A percentile compares a stretch with the other conserved stretches of the same genome.
phyloP scores from a whole-genome alignment of 805 yeast species.

The Candida ovalis region DNA sequence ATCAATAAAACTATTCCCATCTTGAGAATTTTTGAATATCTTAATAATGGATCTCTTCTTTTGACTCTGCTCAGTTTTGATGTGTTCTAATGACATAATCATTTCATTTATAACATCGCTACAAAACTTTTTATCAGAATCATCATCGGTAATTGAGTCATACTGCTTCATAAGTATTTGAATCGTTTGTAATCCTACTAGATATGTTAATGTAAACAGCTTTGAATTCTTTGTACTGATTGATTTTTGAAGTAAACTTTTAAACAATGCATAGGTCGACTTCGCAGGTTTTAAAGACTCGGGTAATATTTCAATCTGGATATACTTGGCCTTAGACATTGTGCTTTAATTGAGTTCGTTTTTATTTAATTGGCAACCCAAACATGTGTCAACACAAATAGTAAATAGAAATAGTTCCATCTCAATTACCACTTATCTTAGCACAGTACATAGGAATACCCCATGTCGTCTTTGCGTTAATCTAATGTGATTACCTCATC shows the following conservation, averaged over 20 bases:
- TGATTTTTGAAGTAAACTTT: conserved; percentile 8
- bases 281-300: conserved; percentile 3
- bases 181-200: conserved; percentile 14
- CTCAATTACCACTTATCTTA: too few relatives aligned
- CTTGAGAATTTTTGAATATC: neutral
- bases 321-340: conserved; percentile 1
- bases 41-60: conserved; percentile 4
- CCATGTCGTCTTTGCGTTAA: too few relatives aligned
- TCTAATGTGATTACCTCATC: neutral
- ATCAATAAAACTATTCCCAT: conserved; percentile 4
- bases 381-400: too few relatives aligned
- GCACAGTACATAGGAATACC: too few relatives aligned
- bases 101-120: neutral
- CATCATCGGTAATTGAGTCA: conserved; percentile 1
- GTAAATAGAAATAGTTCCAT: too few relatives aligned
- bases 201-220: conserved; percentile 12
- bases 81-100: conserved; percentile 9
- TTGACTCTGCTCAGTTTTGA: conserved; percentile 5
- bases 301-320: conserved; percentile 2
- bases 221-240: conserved; percentile 3
- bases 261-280: conserved; percentile 9
- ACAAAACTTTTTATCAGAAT: conserved; percentile 2
- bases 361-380: too few relatives aligned
- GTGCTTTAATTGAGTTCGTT: too few relatives aligned
- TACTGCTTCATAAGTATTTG: conserved; percentile 10